A percentile compares a stretch with the other conserved stretches of the same genome.
These are phyloP conservation scores for Strobilomyces dryophilus DNA, from an alignment of 768 basidiomycete genomes.

Conservation along the genomic window DNA sequence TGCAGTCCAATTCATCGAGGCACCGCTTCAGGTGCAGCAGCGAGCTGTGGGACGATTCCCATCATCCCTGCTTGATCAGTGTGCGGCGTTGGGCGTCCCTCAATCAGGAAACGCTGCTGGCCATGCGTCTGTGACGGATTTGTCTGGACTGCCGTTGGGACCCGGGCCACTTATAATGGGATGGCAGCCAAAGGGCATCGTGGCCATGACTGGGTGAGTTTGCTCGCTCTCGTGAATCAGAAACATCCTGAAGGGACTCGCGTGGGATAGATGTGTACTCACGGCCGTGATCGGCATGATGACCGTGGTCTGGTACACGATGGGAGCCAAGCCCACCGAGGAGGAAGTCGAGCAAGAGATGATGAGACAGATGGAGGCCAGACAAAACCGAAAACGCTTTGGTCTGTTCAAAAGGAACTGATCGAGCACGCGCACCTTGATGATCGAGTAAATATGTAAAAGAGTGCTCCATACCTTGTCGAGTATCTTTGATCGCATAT, in stretches of 20 bases:
- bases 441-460: too few relatives aligned
- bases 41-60: slow-evolving; percentile 46
- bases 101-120: slow-evolving; percentile 88
- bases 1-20: slow-evolving; percentile 80
- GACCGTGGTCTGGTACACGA: slow-evolving; percentile 81
- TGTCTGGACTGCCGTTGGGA: slow-evolving; percentile 58
- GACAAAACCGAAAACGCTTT: slow-evolving; percentile 49
- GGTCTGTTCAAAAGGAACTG: slow-evolving; percentile 24
- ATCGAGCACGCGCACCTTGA: too few relatives aligned
- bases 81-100: slow-evolving; percentile 53
- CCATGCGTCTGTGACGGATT: slow-evolving; percentile 60
- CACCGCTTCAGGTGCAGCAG: slow-evolving; percentile 67
- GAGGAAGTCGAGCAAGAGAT: slow-evolving; percentile 79
- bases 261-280: slow-evolving; percentile 63
- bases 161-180: slow-evolving; percentile 72
- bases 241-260: background rate
- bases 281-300: slow-evolving; percentile 81
- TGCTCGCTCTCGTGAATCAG: background rate
- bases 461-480: too few relatives aligned
- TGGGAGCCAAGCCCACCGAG: slow-evolving; percentile 69
- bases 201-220: slow-evolving; percentile 68
- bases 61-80: slow-evolving; percentile 64
- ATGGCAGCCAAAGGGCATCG: slow-evolving; percentile 70
- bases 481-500: too few relatives aligned
- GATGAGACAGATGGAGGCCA: slow-evolving; percentile 50